These are phyloP conservation scores for Xylaria sp. DNA, from an alignment of 2,329 filamentous ascomycete genomes.

Conservation along the genomic window DNA sequence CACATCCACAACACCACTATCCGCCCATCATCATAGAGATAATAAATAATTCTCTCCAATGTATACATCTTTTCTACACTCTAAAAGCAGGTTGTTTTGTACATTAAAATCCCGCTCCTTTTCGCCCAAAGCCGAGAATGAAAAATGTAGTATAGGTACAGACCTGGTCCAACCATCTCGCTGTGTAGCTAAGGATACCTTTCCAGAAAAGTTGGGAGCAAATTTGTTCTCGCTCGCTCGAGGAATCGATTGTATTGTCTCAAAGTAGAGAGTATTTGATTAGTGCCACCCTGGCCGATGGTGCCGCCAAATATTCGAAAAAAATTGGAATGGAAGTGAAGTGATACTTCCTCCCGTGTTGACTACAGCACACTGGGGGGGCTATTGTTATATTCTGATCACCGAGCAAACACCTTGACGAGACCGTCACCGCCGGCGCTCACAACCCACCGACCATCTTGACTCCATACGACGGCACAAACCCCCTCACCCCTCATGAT, in stretches of 20 bases:
- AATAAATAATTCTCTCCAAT: neutral
- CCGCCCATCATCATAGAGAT: neutral
- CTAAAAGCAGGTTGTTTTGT: conserved; percentile 6
- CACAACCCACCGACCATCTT: conserved; percentile 93
- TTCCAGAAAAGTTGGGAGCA: neutral
- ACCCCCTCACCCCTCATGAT: conserved; percentile 97
- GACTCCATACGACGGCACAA: conserved; percentile 94
- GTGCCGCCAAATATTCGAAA: neutral
- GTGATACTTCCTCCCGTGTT: too few species aligned
- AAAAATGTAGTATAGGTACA: neutral
- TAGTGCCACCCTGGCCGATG: neutral
- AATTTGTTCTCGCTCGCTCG: neutral
- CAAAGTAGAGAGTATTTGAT: neutral
- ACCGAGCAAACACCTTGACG: conserved; percentile 87
- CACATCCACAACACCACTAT: conserved; percentile 11
- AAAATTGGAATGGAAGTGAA: too few species aligned
- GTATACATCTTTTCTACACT: neutral
- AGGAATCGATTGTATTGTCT: neutral
- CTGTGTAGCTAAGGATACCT: neutral
- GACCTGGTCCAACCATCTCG: neutral
- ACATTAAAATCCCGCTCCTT: neutral
- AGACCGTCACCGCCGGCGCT: conserved; percentile 94
- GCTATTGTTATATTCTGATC: conserved; percentile 20
- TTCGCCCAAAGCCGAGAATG: neutral
- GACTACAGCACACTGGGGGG: too few species aligned